Base-by-base conservation (phyloP, 2,329 filamentous ascomycete species). In the Colletotrichum sublineola region DNA sequence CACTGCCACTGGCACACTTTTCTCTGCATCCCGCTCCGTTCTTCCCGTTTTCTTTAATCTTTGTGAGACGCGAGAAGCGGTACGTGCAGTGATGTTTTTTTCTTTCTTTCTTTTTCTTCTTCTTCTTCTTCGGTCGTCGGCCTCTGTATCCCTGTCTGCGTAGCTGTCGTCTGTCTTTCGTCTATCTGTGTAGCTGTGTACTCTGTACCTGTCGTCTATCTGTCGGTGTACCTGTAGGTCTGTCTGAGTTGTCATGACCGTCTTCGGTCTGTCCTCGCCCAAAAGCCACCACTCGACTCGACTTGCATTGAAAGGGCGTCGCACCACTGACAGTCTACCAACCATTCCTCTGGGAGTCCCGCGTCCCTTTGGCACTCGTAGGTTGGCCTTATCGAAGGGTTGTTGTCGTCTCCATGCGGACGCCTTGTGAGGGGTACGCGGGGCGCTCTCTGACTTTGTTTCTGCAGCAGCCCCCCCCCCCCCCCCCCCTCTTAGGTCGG, bases 1-100 rank as follows among this genome's bases (percentile, higher is more conserved):
- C 70, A 70, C 70, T 73, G 69, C 69, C 69, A 72, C 68, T 14
- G 52, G 62, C 53, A 66, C 67, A 40, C 42, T 60, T 36, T 66
- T 24, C 36, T 62, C 24, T 65, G 14, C 63, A 40, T 38, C 31
- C 33, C 12, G 18, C 5, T 24, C 33, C 42, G 20, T 55, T 31
- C 9, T 64, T 24, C 29, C 36, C 15, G 33, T 31, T 63, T 24
- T 24, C 46, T 48, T n/a, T 48, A 20, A 14, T 24, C 31, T 40
- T n/a, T 31, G 33, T 29, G 31, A 42, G 48, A 55, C n/a, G 14
- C 14, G 33, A 50, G 29, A 36, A 20, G 42, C n/a, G 42, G 40
- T n/a, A 53, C 29, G 50, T 31, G 7, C 29, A 9, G 50, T 18
- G 14, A 29, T 6, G 48, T 52, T n/a, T 46, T 46, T 29, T 4